phyloP scores from a whole-genome alignment of 192 early-diverging fungal genomes.

The Rhizophagus sp. region DNA sequence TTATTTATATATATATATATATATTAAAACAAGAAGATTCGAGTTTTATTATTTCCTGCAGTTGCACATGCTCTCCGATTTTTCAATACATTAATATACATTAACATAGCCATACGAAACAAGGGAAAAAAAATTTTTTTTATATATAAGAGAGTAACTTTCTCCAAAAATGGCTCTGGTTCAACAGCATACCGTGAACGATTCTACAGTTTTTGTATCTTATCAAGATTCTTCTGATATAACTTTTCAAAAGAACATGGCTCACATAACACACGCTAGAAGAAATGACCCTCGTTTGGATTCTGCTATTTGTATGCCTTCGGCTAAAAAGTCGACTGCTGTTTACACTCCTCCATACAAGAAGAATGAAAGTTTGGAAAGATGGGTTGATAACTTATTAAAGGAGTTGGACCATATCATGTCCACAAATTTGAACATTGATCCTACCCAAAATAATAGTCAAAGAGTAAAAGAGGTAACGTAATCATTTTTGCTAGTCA shows the following conservation, averaged over 20 bases:
- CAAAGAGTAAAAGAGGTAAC: constrained; percentile 22
- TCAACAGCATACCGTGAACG: background rate
- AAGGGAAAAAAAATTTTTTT: background rate
- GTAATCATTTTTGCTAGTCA: background rate
- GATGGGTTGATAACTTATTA: constrained; percentile 20
- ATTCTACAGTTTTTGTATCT: background rate
- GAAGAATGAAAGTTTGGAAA: constrained; percentile 24
- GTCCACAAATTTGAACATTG: constrained; percentile 3
- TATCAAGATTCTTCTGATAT: background rate
- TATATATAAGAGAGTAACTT: background rate
- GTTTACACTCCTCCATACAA: background rate
- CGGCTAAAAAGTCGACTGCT: constrained; percentile 7
- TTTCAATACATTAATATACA: background rate
- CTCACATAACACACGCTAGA: background rate
- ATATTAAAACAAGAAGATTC: background rate
- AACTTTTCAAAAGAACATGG: background rate
- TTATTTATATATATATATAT: no score
- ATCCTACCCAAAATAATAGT: constrained; percentile 4
- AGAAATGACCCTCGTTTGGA: constrained; percentile 9
- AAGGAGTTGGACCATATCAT: constrained; percentile 7
- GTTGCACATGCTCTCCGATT: background rate
- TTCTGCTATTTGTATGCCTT: constrained; percentile 27
- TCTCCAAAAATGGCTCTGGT: background rate
- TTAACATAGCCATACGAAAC: background rate
- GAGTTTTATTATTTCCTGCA: background rate